Evolutionary conservation across 2,329 filamentous ascomycete genomes (phyloP).

Genomic region (Magnaporthiopsis rhizophila): DNA sequence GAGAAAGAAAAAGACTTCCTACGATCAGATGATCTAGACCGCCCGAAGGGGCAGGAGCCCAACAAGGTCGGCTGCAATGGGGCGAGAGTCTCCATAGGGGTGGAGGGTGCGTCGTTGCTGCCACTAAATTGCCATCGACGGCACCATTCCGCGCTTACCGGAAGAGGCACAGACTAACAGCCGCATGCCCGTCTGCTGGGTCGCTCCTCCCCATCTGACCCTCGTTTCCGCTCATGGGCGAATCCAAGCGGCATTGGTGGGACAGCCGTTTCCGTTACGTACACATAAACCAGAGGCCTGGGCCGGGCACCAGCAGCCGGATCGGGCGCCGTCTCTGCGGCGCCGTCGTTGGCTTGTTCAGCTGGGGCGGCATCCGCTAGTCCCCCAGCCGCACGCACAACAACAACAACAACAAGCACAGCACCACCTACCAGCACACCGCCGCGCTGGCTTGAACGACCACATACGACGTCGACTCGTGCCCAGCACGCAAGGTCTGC

Average conservation of each 20-base stretch:
- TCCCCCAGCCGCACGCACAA: background rate
- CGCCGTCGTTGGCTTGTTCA: background rate
- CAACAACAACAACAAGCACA: background rate
- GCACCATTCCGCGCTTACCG: background rate
- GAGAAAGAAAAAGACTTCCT: background rate
- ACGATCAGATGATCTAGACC: background rate
- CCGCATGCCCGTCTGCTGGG: background rate
- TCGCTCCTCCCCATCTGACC: background rate
- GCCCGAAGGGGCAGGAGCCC: background rate
- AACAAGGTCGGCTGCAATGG: background rate
- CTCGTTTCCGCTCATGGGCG: background rate
- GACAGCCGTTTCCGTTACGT: background rate
- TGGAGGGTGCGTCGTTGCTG: too few species aligned
- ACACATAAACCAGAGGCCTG: background rate
- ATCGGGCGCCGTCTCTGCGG: background rate
- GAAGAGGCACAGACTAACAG: too few species aligned
- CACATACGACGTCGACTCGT: background rate
- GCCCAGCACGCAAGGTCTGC: background rate
- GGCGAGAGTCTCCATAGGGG: too few species aligned
- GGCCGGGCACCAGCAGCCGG: background rate
- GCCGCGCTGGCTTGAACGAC: background rate
- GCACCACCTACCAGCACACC: background rate
- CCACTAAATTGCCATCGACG: background rate
- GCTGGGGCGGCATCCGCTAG: too few species aligned
- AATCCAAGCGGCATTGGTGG: background rate